Evolutionary conservation across 2,329 filamentous ascomycete species (phyloP).

Genomic region (Colletotrichum australisinense): DNA sequence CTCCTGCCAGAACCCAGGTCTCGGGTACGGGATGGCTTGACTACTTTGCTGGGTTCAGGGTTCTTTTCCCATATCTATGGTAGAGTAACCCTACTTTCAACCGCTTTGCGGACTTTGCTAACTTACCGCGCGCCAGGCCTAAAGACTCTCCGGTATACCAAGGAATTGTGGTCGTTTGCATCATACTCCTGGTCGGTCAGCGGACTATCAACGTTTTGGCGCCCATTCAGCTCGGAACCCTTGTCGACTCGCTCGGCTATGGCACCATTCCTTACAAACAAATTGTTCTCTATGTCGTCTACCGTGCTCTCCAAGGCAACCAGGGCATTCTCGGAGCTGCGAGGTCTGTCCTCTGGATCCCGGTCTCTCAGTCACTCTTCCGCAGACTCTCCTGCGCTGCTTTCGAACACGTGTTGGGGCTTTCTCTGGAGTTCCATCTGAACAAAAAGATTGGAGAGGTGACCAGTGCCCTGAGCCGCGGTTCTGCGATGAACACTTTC

Average conservation of each 20-base stretch:
- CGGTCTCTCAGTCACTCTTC: constrained; percentile 56
- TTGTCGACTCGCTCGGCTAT: constrained; percentile 53
- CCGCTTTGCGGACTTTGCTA: too few species aligned
- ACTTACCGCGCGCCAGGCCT: constrained; percentile 46
- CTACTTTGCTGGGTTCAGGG: constrained; percentile 57
- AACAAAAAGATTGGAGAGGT: constrained; percentile 64
- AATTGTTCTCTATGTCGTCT: constrained; percentile 56
- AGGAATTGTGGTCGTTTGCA: constrained; percentile 51
- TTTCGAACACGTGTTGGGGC: constrained; percentile 58
- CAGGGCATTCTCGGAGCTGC: constrained; percentile 56
- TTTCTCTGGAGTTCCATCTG: constrained; percentile 63
- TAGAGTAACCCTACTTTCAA: constrained; percentile 25
- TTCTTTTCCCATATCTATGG: constrained; percentile 60
- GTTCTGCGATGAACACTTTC: constrained; percentile 60
- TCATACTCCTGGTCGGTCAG: constrained; percentile 54
- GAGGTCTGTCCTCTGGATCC: constrained; percentile 59
- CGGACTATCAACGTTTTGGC: constrained; percentile 57
- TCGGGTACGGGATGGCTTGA: constrained; percentile 55
- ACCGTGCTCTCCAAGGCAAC: constrained; percentile 57
- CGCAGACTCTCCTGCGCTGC: constrained; percentile 55
- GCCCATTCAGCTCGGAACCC: constrained; percentile 53
- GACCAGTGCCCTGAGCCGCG: constrained; percentile 59
- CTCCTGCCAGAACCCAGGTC: constrained; percentile 42
- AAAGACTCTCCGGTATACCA: constrained; percentile 55
- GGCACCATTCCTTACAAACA: constrained; percentile 55